phyloP scores from a whole-genome alignment of 78 protist species.

The Corallochytrium limacisporum region DNA sequence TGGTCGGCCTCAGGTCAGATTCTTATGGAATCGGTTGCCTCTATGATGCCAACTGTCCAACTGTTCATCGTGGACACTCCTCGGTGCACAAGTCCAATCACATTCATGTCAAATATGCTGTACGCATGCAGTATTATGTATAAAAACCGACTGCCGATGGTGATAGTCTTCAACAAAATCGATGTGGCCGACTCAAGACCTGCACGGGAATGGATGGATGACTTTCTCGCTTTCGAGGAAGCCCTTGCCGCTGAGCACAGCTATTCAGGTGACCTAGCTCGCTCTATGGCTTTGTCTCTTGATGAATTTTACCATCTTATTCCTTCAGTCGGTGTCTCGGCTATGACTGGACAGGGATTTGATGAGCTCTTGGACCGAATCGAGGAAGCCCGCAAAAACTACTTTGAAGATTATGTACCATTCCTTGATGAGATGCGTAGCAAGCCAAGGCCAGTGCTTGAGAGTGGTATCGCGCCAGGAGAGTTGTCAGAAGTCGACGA shows the following conservation, averaged over 20 bases:
- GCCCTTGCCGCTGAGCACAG: conserved; percentile 24
- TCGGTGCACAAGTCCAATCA: conserved; percentile 66
- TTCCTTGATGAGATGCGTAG: too few species aligned
- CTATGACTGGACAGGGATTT: conserved; percentile 68
- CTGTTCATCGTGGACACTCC: conserved; percentile 89
- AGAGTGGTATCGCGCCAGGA: too few species aligned
- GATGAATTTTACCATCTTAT: conserved; percentile 71
- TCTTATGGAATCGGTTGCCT: conserved; percentile 79
- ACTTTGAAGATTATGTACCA: too few species aligned
- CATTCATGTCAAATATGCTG: conserved; percentile 96
- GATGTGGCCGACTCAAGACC: conserved; percentile 55
- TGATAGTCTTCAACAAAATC: conserved; percentile 78
- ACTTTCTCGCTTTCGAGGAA: conserved; percentile 32
- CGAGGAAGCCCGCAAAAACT: conserved; percentile 36
- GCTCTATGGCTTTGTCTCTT: conserved; percentile 68
- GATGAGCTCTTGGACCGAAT: conserved; percentile 43
- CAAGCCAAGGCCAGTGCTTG: too few species aligned
- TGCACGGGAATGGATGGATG: conserved; percentile 74
- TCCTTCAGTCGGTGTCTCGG: conserved; percentile 51
- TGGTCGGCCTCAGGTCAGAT: conserved; percentile 93
- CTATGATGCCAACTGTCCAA: conserved; percentile 74
- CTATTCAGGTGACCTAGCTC: conserved; percentile 42
- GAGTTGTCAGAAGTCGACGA: too few species aligned
- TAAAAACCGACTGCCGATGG: conserved; percentile 78
- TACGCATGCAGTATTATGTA: conserved; percentile 87